Evolutionary conservation across 2,329 filamentous ascomycete genomes (phyloP).

Genomic region (Chrysosporium keratinophilum): DNA sequence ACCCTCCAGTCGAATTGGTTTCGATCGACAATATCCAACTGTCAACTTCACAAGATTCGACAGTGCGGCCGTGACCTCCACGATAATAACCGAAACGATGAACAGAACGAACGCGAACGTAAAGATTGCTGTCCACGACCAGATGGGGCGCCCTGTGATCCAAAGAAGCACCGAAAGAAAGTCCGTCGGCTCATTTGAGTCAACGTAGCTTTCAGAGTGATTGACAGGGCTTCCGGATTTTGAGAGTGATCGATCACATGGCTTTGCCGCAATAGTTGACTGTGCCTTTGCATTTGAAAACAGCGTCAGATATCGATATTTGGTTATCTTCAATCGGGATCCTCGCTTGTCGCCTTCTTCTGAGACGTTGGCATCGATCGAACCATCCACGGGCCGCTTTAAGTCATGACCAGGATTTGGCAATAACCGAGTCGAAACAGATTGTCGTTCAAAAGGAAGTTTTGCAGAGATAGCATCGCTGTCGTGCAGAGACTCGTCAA

Average conservation of each 20-base stretch:
- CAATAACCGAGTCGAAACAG: background rate
- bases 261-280: background rate
- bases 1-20: constrained; percentile 3
- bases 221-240: background rate
- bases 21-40: background rate
- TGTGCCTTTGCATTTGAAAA: background rate
- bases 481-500: background rate
- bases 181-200: background rate
- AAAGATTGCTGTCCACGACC: constrained; percentile 2
- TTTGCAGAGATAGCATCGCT: background rate
- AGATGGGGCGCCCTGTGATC: constrained; percentile 9
- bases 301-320: constrained; percentile 1
- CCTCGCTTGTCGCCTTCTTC: background rate
- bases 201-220: background rate
- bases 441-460: background rate
- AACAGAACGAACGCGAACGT: constrained; percentile 10
- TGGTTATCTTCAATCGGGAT: background rate
- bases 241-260: background rate
- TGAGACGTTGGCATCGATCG: background rate
- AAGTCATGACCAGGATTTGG: background rate
- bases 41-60: background rate
- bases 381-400: background rate
- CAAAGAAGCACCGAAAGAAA: background rate
- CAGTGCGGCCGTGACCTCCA: constrained; percentile 6
- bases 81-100: constrained; percentile 14